Conservation (phyloP, 805 yeast species). For the Saturnispora diversa region DNA sequence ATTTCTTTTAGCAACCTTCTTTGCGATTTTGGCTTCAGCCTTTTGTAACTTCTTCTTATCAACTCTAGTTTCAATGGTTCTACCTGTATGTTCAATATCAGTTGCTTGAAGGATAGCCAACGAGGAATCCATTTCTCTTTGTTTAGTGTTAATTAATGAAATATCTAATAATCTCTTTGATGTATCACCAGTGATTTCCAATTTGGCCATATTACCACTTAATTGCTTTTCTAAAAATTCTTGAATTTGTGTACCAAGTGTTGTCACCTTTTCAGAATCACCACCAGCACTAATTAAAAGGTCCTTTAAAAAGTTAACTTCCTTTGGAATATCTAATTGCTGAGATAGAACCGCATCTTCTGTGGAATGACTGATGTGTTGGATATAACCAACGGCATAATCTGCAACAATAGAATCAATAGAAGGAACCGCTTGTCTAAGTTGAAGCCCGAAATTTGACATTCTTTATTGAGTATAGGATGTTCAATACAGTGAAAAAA, state of each 20-base stretch:
- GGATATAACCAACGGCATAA: slow-evolving; percentile 86
- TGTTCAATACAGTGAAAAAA: not conserved
- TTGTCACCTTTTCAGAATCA: slow-evolving; percentile 42
- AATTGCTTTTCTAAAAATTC: slow-evolving; percentile 45
- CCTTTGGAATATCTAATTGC: slow-evolving; percentile 57
- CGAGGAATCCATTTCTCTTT: slow-evolving; percentile 67
- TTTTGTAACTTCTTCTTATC: slow-evolving; percentile 95
- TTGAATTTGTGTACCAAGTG: slow-evolving; percentile 39
- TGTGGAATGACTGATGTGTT: slow-evolving; percentile 69
- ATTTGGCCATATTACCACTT: slow-evolving; percentile 60
- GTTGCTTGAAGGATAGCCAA: slow-evolving; percentile 71
- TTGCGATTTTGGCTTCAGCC: slow-evolving; percentile 95
- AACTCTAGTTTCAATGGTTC: slow-evolving; percentile 87
- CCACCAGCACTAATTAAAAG: slow-evolving; percentile 83
- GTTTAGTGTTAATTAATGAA: slow-evolving; percentile 60
- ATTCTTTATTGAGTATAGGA: slow-evolving; percentile 13
- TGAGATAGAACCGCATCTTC: slow-evolving; percentile 77
- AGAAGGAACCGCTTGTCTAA: slow-evolving; percentile 79
- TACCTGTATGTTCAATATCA: slow-evolving; percentile 86
- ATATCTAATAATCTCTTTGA: slow-evolving; percentile 79
- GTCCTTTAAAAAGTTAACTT: slow-evolving; percentile 57
- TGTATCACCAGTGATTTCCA: slow-evolving; percentile 76
- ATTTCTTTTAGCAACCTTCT: slow-evolving; percentile 84
- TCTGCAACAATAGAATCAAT: slow-evolving; percentile 82
- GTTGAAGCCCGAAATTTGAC: slow-evolving; percentile 40